Conservation (phyloP, 768 basidiomycete genomes). For the Sutorius australiensis region DNA sequence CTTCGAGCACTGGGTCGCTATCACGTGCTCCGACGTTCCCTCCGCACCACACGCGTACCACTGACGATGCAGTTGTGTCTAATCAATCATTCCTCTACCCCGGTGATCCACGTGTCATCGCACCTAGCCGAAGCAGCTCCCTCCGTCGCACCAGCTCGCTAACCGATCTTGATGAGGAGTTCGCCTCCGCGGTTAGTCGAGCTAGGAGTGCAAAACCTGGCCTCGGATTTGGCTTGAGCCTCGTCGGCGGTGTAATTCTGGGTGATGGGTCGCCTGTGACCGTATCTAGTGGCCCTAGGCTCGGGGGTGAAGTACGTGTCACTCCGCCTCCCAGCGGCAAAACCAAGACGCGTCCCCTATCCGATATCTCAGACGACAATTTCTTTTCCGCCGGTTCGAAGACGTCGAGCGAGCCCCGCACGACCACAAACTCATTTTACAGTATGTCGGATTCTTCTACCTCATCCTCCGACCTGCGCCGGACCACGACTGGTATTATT, state of each 20-base stretch:
- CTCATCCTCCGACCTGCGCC: slow-evolving; percentile 26
- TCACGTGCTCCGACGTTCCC: slow-evolving; percentile 47
- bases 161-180: slow-evolving; percentile 69
- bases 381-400: slow-evolving; percentile 43
- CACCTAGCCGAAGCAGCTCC: slow-evolving; percentile 58
- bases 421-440: slow-evolving; percentile 31
- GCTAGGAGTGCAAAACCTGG: slow-evolving; percentile 41
- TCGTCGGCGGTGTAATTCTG: slow-evolving; percentile 38
- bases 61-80: slow-evolving; percentile 70
- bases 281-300: slow-evolving; percentile 59
- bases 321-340: slow-evolving; percentile 44
- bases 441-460: slow-evolving; percentile 33
- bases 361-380: slow-evolving; percentile 41
- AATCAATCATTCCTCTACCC: slow-evolving; percentile 66
- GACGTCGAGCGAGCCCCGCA: slow-evolving; percentile 30
- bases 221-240: slow-evolving; percentile 42
- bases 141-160: slow-evolving; percentile 66
- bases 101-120: slow-evolving; percentile 70
- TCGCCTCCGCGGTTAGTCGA: slow-evolving; percentile 41
- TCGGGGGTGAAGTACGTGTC: slow-evolving; percentile 40
- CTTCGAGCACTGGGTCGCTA: slow-evolving; percentile 37
- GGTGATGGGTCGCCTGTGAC: slow-evolving; percentile 67
- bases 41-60: slow-evolving; percentile 60
- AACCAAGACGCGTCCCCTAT: slow-evolving; percentile 27
- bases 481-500: slow-evolving; percentile 30